Base-by-base conservation (phyloP, 2,329 filamentous ascomycete genomes). In the Diaporthe capsici region DNA sequence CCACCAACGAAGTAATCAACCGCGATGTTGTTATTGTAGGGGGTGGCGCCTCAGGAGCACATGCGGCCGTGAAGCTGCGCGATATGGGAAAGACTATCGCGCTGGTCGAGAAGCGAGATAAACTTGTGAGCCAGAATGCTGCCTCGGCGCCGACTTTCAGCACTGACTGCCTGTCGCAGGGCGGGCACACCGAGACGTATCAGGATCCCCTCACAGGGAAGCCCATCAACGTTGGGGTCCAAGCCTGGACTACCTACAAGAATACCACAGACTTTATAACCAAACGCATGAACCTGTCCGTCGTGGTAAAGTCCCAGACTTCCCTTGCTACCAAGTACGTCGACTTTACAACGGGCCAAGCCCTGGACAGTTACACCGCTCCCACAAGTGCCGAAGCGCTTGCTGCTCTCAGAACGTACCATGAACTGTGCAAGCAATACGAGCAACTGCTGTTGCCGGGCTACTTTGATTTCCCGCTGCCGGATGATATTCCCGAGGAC, bases 131-230 rank as follows among this genome's bases (percentile, higher is more conserved):
- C 20, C 7, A 67, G 42, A 5, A 49, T 51, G 25, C 28, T 7
- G 42, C n/a, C 10, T 20, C 17, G 28, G 20, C 10, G 17, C 61
- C 12, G 10, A 25, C 2, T 34, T 15, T 2, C 6, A 67, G 9
- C 6, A 28, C 67, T 71, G 37, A 57, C 37, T 28, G 34, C 13
- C 25, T 49, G 34, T 42, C 47, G 28, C 17, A 80, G 78, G 84
- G 84, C 20, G 84, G 84, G 25, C 81, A 84, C 72, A 79, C 80
- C 17, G 79, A 82, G 22, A 82, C 80, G 12, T 82, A 82, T 68
- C 76, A 71, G 3, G 81, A 84, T 73, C 79, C 82, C 10, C 76
- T 65, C 3, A 77, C 78, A 1, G 81, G 79, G 22, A 76, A 78
- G 57, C 53, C 58, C 8, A 76, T 77, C 49, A 79, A 81, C 34